Conservation (phyloP, 257 asterid species). For the Mitragyna speciosa region DNA sequence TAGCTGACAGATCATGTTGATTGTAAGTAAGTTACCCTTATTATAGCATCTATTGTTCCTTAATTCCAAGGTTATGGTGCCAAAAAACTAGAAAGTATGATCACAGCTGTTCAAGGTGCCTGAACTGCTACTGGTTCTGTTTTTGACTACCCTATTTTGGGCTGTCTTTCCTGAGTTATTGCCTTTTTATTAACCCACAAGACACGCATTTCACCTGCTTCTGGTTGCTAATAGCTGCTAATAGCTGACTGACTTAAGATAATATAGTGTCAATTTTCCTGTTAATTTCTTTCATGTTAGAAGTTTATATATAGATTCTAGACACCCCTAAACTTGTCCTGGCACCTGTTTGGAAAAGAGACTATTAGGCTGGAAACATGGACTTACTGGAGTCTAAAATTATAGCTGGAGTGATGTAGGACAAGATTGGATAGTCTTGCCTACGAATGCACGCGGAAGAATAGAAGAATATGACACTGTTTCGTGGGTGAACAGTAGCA, state of each 20-base stretch:
- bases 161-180: background rate
- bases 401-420: background rate
- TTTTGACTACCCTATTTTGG: background rate
- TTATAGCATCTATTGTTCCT: background rate
- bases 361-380: background rate
- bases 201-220: background rate
- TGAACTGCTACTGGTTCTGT: background rate
- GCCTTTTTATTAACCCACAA: background rate
- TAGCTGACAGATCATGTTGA: no score
- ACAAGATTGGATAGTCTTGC: no score
- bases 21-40: no score
- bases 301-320: background rate
- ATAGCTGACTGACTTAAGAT: background rate
- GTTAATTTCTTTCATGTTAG: background rate
- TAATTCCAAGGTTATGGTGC: background rate
- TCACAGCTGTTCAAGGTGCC: background rate
- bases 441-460: no score
- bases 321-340: background rate
- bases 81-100: background rate
- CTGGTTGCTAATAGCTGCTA: background rate
- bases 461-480: no score
- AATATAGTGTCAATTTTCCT: background rate
- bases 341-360: background rate
- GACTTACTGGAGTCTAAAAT: background rate
- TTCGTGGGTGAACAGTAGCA: no score